Percentiles rank a stretch among this genome's conserved stretches.
These are phyloP conservation scores for Populus hybrid DNA, from an alignment of 441 rosid species.

Conservation along the genomic window DNA sequence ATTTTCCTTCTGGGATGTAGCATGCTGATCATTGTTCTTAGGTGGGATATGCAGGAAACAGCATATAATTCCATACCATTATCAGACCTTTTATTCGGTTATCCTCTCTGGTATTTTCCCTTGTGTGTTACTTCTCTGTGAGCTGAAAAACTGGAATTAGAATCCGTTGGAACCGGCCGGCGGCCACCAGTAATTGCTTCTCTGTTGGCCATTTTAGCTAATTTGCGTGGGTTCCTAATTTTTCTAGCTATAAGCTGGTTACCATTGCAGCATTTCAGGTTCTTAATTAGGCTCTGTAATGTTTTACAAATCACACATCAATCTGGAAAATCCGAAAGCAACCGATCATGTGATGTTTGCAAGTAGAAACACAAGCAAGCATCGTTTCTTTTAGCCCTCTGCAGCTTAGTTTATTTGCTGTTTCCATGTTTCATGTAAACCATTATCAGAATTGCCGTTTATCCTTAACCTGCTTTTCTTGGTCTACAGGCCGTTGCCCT, in stretches of 20 bases:
- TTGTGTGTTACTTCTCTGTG: background rate
- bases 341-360: too few relatives aligned
- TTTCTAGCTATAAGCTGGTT: too few relatives aligned
- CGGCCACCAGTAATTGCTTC: background rate
- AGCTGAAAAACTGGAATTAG: background rate
- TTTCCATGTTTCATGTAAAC: background rate
- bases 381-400: too few relatives aligned
- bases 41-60: background rate
- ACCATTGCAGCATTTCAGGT: too few relatives aligned
- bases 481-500: background rate
- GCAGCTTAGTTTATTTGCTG: background rate
- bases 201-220: too few relatives aligned
- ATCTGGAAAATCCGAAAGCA: too few relatives aligned
- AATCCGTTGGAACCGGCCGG: background rate
- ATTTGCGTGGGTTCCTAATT: too few relatives aligned
- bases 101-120: background rate
- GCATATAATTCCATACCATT: background rate
- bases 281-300: too few relatives aligned
- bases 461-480: background rate
- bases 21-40: background rate
- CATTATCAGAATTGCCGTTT: background rate
- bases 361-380: too few relatives aligned
- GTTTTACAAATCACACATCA: too few relatives aligned
- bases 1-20: background rate
- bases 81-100: background rate